Evolutionary conservation across 1,284 basidiomycete genomes (phyloP), one percentile per base, ranked within the genome.

Genomic region (Ganoderma sinense): DNA sequence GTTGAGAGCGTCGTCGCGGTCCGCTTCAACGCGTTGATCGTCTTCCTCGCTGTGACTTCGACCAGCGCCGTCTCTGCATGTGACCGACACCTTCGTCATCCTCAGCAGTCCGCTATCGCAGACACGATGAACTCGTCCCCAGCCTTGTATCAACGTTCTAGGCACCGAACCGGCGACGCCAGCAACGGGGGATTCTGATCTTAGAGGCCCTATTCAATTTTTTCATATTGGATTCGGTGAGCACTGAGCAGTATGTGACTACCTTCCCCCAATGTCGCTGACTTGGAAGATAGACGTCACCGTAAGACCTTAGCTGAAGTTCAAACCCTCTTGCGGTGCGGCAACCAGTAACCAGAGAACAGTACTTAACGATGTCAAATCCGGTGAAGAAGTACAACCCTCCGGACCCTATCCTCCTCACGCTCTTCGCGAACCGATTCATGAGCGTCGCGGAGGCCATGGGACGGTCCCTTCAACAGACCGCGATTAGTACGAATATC

Each of bases 361-460:
- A 39, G n/a, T 23, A n/a, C n/a, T n/a, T n/a, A 61, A 63, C 61
- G 1, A 74, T 74, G 73, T 53, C 73, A 39, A 64, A 64, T 5
- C 59, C 62, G 45, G 62, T 68, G n/a, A 71, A 70, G 26, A 69
- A 70, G 61, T 77, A 75, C 67, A 71, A 63, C 36, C 84, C 82
- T 10, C 91, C 94, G 10, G 96, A 97, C 79, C 94, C 95, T 1
- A 96, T 97, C 74, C 82, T 97, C 45, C 86, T 97, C 66, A 96
- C 95, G 0, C 87, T 97, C 39, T 97, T 97, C 76, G 94, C 94
- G 31, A 96, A 97, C 78, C 91, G 96, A 66, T 97, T 96, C 84
- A 96, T 96, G 94, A 92, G 91, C 77, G 93, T 96, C 36, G 95
- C 95, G 6, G 94, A 97, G 80, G 95, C 96, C 4, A 97, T 97